Evolutionary conservation across 345 rosid species (phyloP).

Genomic region (Salix purpurea): DNA sequence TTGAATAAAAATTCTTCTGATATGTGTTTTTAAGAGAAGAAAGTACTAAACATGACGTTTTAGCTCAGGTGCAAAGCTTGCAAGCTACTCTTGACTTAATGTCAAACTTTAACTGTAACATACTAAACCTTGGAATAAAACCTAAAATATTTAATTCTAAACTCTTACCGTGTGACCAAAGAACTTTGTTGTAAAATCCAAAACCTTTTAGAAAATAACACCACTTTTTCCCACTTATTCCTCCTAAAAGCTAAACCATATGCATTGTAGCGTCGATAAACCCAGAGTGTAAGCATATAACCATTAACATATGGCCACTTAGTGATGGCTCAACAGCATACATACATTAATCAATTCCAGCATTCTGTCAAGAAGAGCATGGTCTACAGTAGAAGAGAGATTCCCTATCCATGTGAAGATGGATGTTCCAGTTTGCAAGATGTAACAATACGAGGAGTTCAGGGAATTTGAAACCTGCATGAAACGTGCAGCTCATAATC

Average conservation of each 20-base stretch:
- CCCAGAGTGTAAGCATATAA: too few species aligned
- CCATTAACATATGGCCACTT: not conserved
- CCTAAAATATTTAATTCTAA: too few species aligned
- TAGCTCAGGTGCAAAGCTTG: too few species aligned
- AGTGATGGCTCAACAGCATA: constrained; percentile 8
- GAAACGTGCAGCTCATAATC: constrained; percentile 19
- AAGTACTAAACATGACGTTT: too few species aligned
- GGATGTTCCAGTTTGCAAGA: constrained; percentile 56
- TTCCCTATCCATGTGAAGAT: constrained; percentile 73
- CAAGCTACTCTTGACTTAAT: too few species aligned
- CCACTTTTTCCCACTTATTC: not conserved
- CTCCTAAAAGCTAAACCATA: not conserved
- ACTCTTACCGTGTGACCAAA: not conserved
- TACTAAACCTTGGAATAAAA: not conserved
- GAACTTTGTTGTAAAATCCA: not conserved
- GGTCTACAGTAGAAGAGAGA: constrained; percentile 57
- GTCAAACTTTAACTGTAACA: not conserved
- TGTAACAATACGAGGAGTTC: constrained; percentile 77
- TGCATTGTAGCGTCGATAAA: too few species aligned
- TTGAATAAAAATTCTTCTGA: too few species aligned
- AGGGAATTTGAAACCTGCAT: constrained; percentile 63
- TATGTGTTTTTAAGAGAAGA: too few species aligned
- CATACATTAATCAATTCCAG: constrained; percentile 65
- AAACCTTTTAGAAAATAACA: not conserved
- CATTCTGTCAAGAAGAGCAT: constrained; percentile 73